Base-by-base conservation (phyloP, 1,284 basidiomycete species). In the Vanrija sp. region DNA sequence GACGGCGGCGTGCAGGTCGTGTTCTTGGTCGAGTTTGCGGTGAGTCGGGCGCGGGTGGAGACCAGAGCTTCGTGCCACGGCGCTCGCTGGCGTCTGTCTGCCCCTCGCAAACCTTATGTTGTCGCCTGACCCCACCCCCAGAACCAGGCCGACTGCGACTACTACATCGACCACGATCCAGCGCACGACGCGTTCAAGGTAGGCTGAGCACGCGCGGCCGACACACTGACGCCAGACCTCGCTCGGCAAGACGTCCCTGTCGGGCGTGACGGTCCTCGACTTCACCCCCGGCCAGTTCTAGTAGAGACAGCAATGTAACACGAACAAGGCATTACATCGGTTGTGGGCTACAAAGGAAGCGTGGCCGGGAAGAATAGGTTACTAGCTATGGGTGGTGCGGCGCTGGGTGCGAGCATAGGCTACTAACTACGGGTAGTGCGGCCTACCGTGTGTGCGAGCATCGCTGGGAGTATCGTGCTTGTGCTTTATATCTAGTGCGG, bases 161-260 rank as follows among this genome's bases (percentile, higher is more conserved):
- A 69, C 55, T 75, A 75, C 50, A 49, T 72, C 38, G 58, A 63
- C 50, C 29, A 62, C 25, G 71, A 73, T 50, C 65, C 68, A 3
- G 66, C 61, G 14, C 73, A 75, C 52, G 49, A 52, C 1, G 61
- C 60, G 2, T 75, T 72, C 71, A 75, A 75, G 59, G 68, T 67
- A 43, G 46, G 66, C 18, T 3, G 9, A 45, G 12, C 23, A 28
- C 12, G 28, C 16, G n/a, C n/a, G 8, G 21, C 14, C 19, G 5
- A 14, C 12, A 38, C 38, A 21, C 34, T 12, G 10, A 28, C 15
- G 4, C 23, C 45, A 39, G 38, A 39, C 10, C 18, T 10, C 15
- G n/a, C 21, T 45, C 25, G 45, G 6, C 58, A 63, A 28, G 57
- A 56, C 6, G 38, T 54, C 6, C 43, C 39, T 9, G 51, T 55